Conservation (phyloP, 2,329 filamentous ascomycete species). For the Diaporthe sp. region DNA sequence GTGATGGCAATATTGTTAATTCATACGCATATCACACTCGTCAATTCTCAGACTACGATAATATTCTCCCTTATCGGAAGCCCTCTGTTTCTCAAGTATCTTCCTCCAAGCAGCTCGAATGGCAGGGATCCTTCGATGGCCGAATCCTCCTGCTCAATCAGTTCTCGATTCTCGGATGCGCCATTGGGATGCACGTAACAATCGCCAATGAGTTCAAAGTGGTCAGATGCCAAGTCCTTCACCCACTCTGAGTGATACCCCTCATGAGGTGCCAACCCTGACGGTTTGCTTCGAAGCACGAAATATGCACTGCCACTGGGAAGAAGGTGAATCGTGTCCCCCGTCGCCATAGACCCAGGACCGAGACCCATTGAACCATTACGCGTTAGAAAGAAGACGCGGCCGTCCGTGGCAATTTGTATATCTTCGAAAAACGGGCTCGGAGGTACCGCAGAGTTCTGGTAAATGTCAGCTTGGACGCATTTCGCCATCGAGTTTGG, state of each 20-base stretch:
- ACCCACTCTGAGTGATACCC: background rate
- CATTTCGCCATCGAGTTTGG: background rate
- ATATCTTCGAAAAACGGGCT: background rate
- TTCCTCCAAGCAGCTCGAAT: background rate
- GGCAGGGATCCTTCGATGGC: conserved; percentile 18
- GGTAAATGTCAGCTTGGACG: background rate
- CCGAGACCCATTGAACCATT: conserved; percentile 3
- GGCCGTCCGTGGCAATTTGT: conserved; percentile 18
- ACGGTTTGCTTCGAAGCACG: background rate
- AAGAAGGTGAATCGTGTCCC: conserved; percentile 7
- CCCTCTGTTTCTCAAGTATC: background rate
- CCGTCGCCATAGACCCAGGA: background rate
- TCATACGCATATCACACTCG: background rate
- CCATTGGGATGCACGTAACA: background rate
- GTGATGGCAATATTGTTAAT: background rate
- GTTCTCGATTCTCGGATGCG: background rate
- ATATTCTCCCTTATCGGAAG: background rate
- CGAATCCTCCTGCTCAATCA: background rate
- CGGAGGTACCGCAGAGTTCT: background rate
- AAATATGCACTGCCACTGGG: background rate
- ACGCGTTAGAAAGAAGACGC: conserved; percentile 7
- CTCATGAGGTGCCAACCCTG: accelerated
- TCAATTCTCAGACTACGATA: background rate
- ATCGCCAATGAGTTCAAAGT: conserved; percentile 17
- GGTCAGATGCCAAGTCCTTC: background rate